These are phyloP conservation scores for Neurospora sublineolata DNA, from an alignment of 495 filamentous ascomycete genomes.

Conservation along the genomic window DNA sequence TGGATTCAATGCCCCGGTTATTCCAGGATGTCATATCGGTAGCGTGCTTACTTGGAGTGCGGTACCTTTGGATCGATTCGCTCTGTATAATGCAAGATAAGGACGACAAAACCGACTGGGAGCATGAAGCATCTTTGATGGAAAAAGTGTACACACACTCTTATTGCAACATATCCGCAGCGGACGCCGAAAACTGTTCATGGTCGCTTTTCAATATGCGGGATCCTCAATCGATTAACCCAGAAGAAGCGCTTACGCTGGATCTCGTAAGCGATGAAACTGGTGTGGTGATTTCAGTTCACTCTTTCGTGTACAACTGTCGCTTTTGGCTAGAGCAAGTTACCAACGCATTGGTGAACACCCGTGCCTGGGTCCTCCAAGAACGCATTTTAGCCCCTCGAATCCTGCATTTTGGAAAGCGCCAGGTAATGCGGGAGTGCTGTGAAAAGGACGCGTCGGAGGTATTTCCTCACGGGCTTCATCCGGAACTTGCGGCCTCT, in stretches of 20 bases:
- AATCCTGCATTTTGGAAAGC: conserved; percentile 1
- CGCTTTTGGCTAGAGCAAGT: not conserved
- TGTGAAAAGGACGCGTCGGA: not conserved
- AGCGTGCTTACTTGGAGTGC: not conserved
- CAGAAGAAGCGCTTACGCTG: not conserved
- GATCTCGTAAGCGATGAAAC: not conserved
- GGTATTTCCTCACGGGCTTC: not conserved
- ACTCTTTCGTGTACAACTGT: not conserved
- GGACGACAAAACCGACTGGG: not conserved
- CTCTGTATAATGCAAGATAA: not conserved
- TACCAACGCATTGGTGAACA: not conserved
- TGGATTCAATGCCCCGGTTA: not conserved
- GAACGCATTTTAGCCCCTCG: conserved; percentile 2
- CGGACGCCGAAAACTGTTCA: not conserved
- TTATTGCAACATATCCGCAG: conserved; percentile 1
- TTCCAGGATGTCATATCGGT: not conserved
- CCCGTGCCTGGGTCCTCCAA: not conserved
- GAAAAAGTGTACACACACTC: not conserved
- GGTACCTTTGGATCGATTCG: not conserved
- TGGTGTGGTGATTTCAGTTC: not conserved
- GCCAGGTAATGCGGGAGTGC: conserved; percentile 1
- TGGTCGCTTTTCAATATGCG: not conserved
- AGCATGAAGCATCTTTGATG: not conserved
- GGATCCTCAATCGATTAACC: not conserved
- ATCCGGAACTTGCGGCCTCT: not conserved